Percentiles rank a stretch among this genome's conserved stretches.
These are phyloP conservation scores for Debaryomycetaceae sp. DNA, from an alignment of 1,139 yeast species.

Conservation along the genomic window DNA sequence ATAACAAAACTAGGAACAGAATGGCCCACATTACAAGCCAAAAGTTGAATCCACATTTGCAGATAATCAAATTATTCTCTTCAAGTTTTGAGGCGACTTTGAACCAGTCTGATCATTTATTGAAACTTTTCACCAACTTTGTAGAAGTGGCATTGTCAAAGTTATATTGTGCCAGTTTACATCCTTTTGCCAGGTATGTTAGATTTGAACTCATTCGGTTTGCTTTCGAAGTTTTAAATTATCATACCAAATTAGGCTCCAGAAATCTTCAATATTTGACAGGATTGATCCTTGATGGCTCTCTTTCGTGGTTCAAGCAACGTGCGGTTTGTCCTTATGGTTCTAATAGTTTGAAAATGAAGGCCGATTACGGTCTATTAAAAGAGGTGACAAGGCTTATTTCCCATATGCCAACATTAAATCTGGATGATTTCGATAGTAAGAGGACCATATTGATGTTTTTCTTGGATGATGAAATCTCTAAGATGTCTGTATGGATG, in stretches of 20 bases:
- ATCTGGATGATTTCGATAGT: conserved; percentile 25
- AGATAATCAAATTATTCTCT: conserved; percentile 62
- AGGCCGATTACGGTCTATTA: conserved; percentile 64
- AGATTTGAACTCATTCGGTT: conserved; percentile 74
- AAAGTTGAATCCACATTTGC: conserved; percentile 69
- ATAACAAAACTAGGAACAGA: conserved; percentile 56
- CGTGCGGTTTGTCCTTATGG: conserved; percentile 78
- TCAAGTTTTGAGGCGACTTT: conserved; percentile 83
- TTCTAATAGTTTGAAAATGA: conserved; percentile 67
- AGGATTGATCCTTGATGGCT: conserved; percentile 57
- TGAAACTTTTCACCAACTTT: conserved; percentile 66
- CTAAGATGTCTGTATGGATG: conserved; percentile 74
- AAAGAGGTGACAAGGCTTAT: conserved; percentile 45
- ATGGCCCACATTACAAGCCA: conserved; percentile 46
- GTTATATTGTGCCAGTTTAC: conserved; percentile 61
- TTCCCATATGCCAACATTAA: conserved; percentile 20
- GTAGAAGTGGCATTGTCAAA: conserved; percentile 57
- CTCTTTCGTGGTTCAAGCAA: conserved; percentile 74
- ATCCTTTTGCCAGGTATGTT: conserved; percentile 73
- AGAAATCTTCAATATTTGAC: conserved; percentile 45
- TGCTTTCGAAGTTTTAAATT: conserved; percentile 60
- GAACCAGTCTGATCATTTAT: conserved; percentile 67
- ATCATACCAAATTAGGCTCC: conserved; percentile 49
- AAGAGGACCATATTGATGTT: conserved; percentile 53
- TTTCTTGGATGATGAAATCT: conserved; percentile 74